Base-by-base conservation (phyloP, 257 asterid species). In the Salvia splendens region DNA sequence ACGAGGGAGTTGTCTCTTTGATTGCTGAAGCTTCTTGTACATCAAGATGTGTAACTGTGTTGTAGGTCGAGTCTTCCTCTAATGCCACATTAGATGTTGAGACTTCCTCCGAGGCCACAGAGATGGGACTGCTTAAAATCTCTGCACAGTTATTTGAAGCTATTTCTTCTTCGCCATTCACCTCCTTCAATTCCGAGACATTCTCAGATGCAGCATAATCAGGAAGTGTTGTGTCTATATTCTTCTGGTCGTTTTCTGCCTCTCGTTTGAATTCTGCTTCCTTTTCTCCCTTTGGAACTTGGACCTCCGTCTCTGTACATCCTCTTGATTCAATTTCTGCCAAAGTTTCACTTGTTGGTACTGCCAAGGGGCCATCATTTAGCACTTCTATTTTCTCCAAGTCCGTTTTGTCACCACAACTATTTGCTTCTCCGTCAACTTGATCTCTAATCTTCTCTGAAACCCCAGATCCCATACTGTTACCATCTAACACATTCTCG, bases 391-490 rank as follows among this genome's bases (percentile, higher is more conserved):
- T 42, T 45, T 64, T 64, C 55, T 76, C 62, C 41, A 28, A 49
- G 52, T 71, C 65, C 12, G 65, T 54, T 57, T 69, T 66, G 50
- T 64, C 70, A 10, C 17, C 60, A 14, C 50, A 57, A 47, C 56
- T 64, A 50, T 57, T 41, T 45, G 50, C 76, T 45, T 56, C 61
- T 20, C 8, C 57, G 9, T 64, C 73, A 45, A 24, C 64, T 38
- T 49, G 59, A 42, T 58, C 65, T 17, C 24, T 60, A 42, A 14
- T 70, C 77, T 24, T 5, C 61, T 51, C 72, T 38, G 20, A 77
- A 46, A 67, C 65, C 68, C 67, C 83, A 75, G 68, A 56, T 73
- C 52, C 77, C 61, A 62, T 52, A 74, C 65, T 66, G 65, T 83
- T 70, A 55, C 43, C 38, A 9, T 57, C 62, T 48, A 65, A 68